Percentiles rank a stretch among this genome's conserved stretches.
These are phyloP conservation scores for Backusella parvicylindrica DNA, from an alignment of 192 early-diverging fungal species.

Conservation along the genomic window DNA sequence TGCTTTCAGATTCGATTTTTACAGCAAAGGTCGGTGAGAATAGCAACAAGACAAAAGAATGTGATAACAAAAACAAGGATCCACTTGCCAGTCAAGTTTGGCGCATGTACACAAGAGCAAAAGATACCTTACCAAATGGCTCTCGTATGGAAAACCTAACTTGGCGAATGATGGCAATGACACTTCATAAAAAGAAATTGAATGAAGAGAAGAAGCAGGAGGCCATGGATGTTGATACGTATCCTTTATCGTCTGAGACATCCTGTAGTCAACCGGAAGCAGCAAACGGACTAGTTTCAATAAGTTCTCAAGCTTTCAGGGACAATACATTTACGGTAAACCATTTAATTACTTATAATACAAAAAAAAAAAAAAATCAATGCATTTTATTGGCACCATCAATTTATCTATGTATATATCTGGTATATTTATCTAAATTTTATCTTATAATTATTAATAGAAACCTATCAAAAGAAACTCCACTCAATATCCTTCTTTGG, in stretches of 20 bases:
- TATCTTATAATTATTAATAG: background rate
- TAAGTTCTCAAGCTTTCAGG: slow-evolving; percentile 12
- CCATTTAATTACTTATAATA: background rate
- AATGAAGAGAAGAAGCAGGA: background rate
- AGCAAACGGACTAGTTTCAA: slow-evolving; percentile 9
- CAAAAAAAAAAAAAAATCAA: background rate
- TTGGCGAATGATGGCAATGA: slow-evolving; percentile 82
- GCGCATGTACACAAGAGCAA: slow-evolving; percentile 77
- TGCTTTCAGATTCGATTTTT: slow-evolving; percentile 12
- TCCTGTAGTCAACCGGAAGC: background rate
- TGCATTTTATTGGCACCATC: background rate
- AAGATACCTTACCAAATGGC: slow-evolving; percentile 75
- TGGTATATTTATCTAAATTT: background rate
- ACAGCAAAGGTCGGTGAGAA: background rate
- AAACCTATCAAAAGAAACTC: slow-evolving; percentile 10
- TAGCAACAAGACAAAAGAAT: slow-evolving; percentile 26
- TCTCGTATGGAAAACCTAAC: slow-evolving; percentile 77
- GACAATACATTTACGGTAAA: background rate
- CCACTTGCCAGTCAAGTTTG: slow-evolving; percentile 60
- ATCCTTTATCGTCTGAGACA: slow-evolving; percentile 8
- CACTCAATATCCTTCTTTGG: background rate
- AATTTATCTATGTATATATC: background rate
- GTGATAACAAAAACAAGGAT: slow-evolving; percentile 38
- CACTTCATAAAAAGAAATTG: slow-evolving; percentile 40
- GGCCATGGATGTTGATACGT: background rate